Base-by-base conservation (phyloP, 2,329 filamentous ascomycete genomes). In the Colletotrichum cuscutae region DNA sequence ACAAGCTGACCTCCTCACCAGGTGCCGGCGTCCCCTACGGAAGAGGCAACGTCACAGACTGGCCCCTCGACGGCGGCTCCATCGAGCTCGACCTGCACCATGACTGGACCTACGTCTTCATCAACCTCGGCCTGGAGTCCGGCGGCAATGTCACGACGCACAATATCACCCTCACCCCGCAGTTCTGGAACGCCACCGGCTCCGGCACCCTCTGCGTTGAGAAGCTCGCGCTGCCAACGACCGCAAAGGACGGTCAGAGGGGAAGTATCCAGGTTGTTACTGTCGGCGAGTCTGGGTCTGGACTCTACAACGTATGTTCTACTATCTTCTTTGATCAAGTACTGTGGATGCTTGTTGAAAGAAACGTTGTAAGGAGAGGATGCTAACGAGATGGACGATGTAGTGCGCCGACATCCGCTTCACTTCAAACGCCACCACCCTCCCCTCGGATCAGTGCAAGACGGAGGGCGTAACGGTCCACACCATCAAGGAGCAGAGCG, bases 391-490 rank as follows among this genome's bases (percentile, higher is more conserved):
- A 7, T 7, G 59, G 49, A 35, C 11, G 32, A 35, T 35, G 66
- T 73, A 92, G 90, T 95, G 93, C 81, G 91, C 93, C 78, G 93
- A 95, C 77, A 89, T 95, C 76, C 91, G 89, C 30, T 92, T 95
- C 83, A 88, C 86, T 37, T 83, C 84, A 64, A 83, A 84, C 12
- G 85, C 89, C 5, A 83, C 86, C 22, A 80, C 83, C 9, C 84
- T 87, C 19, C 79, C 83, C 30, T 83, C 80, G 26, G 82, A 83
- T 53, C 81, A 86, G 70, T 94, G 92, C 86, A 83, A 82, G 75
- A 93, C 90, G 76, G 89, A 86, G 11, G 88, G 87, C 42, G 83
- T 94, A 57, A 84, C 83, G 26, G 77, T 80, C 35, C 72, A 71
- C 54, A 66, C 69, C 12, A 76, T 86, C 74, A 77, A 77, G 75